Base-by-base conservation (phyloP, 1,284 basidiomycete species). In the Apiotrichum gamsii region DNA sequence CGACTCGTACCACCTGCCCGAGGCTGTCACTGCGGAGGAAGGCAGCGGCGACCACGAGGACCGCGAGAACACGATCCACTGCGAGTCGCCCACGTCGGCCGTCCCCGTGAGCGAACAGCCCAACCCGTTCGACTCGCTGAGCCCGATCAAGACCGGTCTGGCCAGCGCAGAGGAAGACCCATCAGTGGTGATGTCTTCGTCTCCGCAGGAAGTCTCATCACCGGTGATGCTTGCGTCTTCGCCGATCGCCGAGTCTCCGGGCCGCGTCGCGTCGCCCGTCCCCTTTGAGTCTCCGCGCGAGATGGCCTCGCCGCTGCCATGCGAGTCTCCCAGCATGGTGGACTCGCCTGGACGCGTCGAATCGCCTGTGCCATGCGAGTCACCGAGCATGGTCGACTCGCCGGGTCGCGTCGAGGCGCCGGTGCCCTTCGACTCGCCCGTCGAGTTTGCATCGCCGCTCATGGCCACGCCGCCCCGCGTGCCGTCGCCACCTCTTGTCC, bases 1-100 rank as follows among this genome's bases (percentile, higher is more conserved):
- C 60, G 69, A 69, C 48, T 69, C 67, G 23, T 71, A 69, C 43
- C 48, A 47, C 6, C 60, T 66, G 3, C 51, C 59, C 5, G 54
- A 44, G 9, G 35, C 46, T 1, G 44, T 59, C 15, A 41, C 43
- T 16, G 34, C 43, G 5, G n/a, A n/a, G n/a, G n/a, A n/a, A n/a
- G n/a, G n/a, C n/a, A n/a, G n/a, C n/a, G n/a, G n/a, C n/a, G 11
- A 6, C 11, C 25, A 28, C 25, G 25, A 28, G 11, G 25, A 28
- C 8, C 8, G 11, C 25, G 25, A 28, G 25, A 11, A 28, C 6
- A 11, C 11, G 13, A 34, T 35, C 24, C 18, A 35, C 6, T 33
- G 11, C 8, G 25, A 28, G 25, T 6, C 11, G 18, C 14, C 15
- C 11, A 24, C 19, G 16, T n/a, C n/a, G n/a, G n/a, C n/a, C n/a